Base-by-base conservation (phyloP, 208 protist genomes). In the Leishmania gerbilli region DNA sequence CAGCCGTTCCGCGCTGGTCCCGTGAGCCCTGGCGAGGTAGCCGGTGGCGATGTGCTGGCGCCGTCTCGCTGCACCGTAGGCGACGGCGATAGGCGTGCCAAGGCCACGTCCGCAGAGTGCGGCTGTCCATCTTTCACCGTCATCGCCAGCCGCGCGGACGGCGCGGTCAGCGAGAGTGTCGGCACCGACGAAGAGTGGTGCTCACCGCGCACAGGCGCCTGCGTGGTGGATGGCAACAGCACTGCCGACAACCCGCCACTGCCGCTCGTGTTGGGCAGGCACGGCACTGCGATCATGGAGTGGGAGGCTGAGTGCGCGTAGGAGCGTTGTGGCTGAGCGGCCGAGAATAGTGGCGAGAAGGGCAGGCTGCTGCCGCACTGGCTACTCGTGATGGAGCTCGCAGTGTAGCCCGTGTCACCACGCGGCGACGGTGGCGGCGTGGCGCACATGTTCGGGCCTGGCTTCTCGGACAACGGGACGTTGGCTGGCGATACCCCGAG, bases 151-250 rank as follows among this genome's bases (percentile, higher is more conserved):
- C 51, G 27, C 53, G 53, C 72, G 1, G 72, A 37, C n/a, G 27
- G 42, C 65, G 72, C 42, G n/a, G 40, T 31, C 49, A 53, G 19
- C n/a, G 49, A 5, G 21, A 42, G 19, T 51, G 71, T 40, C 53
- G 74, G 40, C 34, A 77, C 34, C 34, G 74, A 77, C 24, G 74
- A 56, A 21, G 67, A 40, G 55, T 58, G 74, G 56, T 34, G 53
- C 74, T 68, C 53, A 34, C 74, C 74, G 40, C 53, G 53, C 47
- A 37, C 31, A 19, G 60, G n/a, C n/a, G n/a, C 27, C 17, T 31
- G 31, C 27, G 45, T 55, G 24, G 69, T 21, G 45, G 69, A 47
- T 17, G 42, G 11, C 45, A n/a, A 37, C 27, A 19, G 45, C 69
- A 45, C 42, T 53, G 7, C 31, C 13, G 72, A 34, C n/a, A 76